Conservation (phyloP, 768 basidiomycete genomes). For the Termitomyces sp. region DNA sequence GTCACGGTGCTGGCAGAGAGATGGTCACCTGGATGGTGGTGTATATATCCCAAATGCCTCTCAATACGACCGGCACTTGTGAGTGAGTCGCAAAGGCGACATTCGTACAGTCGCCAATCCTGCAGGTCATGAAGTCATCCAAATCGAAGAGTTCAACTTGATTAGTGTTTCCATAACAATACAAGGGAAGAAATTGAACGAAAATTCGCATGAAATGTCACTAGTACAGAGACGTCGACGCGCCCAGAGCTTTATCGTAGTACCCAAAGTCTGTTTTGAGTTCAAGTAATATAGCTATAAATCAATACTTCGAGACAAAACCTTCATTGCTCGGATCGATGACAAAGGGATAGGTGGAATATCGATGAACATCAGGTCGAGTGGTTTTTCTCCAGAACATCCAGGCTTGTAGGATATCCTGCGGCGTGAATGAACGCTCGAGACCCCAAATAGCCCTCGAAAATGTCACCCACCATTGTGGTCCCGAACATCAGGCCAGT, state of each 20-base stretch:
- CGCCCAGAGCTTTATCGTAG: background rate
- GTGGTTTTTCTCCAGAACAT: background rate
- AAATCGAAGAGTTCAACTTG: background rate
- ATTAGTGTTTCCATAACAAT: background rate
- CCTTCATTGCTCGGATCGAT: background rate
- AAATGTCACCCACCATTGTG: background rate
- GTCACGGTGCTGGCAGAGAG: too few species aligned
- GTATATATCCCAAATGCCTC: too few species aligned
- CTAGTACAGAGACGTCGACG: background rate
- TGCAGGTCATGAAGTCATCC: background rate
- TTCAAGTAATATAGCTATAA: background rate
- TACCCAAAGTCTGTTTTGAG: background rate
- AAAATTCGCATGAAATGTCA: background rate
- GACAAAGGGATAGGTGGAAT: background rate
- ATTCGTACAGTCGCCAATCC: background rate
- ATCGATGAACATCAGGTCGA: background rate
- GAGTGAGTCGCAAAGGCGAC: too few species aligned
- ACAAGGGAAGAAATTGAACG: background rate
- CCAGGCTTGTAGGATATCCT: conserved; percentile 3
- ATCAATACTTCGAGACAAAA: background rate
- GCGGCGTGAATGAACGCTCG: background rate
- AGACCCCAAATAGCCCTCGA: too few species aligned
- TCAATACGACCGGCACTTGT: background rate
- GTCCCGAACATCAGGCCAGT: background rate
- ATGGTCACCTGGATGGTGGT: too few species aligned